Percentiles rank a stretch among this genome's conserved stretches.
These are phyloP conservation scores for Batkoa obscura DNA, from an alignment of 371 early-diverging fungal species.

Conservation along the genomic window DNA sequence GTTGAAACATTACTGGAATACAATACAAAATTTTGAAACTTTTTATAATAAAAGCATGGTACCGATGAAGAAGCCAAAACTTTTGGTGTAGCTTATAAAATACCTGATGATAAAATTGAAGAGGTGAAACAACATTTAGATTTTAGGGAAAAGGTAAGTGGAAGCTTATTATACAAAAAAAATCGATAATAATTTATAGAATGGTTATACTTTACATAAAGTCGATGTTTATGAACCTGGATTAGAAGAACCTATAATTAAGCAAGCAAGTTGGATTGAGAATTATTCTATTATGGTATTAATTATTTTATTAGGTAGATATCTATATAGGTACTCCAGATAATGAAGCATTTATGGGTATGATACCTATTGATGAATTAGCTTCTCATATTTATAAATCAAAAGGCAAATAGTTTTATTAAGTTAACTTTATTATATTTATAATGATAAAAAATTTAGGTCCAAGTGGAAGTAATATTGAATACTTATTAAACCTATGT, in stretches of 20 bases:
- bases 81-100: slow-evolving; percentile 79
- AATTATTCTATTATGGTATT: background rate
- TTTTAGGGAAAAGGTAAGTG: slow-evolving; percentile 59
- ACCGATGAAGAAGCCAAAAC: slow-evolving; percentile 29
- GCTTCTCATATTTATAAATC: slow-evolving; percentile 51
- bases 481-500: slow-evolving; percentile 52
- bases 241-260: slow-evolving; percentile 21
- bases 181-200: slow-evolving; percentile 14
- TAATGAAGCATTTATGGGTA: slow-evolving; percentile 70
- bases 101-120: slow-evolving; percentile 35
- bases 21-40: background rate
- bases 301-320: slow-evolving; percentile 26
- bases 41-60: slow-evolving; percentile 18
- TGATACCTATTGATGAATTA: slow-evolving; percentile 39
- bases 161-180: slow-evolving; percentile 2
- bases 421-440: background rate
- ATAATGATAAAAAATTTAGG: slow-evolving; percentile 14
- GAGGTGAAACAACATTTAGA: slow-evolving; percentile 56
- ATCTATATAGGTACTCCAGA: slow-evolving; percentile 65
- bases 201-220: slow-evolving; percentile 53
- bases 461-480: slow-evolving; percentile 57
- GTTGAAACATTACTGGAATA: background rate
- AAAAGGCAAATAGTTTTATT: slow-evolving; percentile 21
- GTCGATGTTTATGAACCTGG: slow-evolving; percentile 40
- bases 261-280: slow-evolving; percentile 17